Conservation (phyloP, 2,329 filamentous ascomycete genomes). For the Cytospora piceicola region DNA sequence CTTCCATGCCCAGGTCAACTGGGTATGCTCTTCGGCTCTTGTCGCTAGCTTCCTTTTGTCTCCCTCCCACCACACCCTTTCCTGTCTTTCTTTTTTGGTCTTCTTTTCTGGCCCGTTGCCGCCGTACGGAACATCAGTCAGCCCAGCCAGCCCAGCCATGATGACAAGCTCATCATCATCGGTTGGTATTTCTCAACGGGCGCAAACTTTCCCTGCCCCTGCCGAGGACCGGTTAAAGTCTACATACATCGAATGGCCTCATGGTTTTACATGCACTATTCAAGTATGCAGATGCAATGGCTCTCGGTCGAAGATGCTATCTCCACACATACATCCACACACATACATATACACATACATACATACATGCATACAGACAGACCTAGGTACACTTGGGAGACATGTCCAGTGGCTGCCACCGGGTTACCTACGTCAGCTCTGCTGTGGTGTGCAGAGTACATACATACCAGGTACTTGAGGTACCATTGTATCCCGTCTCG, state of each 20-base stretch:
- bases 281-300: too few species aligned
- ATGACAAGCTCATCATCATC: not conserved
- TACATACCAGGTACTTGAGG: constrained; percentile 10
- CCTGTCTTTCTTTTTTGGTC: too few species aligned
- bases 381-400: too few species aligned
- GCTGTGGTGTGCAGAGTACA: not conserved
- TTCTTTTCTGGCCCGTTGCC: too few species aligned
- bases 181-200: constrained; percentile 3
- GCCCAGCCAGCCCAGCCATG: not conserved
- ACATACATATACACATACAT: not conserved
- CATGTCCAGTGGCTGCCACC: not conserved
- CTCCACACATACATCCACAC: not conserved
- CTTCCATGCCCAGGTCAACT: not conserved
- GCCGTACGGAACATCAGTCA: not conserved
- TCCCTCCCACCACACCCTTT: not conserved
- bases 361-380: not conserved
- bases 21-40: not conserved
- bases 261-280: not conserved
- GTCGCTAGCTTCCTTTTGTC: constrained; percentile 3
- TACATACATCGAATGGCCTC: not conserved
- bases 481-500: not conserved
- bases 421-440: not conserved
- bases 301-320: too few species aligned
- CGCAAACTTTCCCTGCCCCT: not conserved
- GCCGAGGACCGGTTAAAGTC: not conserved